Base-by-base conservation (phyloP, 2,329 filamentous ascomycete species). In the Nothophaeocryptopus gaeumannii region DNA sequence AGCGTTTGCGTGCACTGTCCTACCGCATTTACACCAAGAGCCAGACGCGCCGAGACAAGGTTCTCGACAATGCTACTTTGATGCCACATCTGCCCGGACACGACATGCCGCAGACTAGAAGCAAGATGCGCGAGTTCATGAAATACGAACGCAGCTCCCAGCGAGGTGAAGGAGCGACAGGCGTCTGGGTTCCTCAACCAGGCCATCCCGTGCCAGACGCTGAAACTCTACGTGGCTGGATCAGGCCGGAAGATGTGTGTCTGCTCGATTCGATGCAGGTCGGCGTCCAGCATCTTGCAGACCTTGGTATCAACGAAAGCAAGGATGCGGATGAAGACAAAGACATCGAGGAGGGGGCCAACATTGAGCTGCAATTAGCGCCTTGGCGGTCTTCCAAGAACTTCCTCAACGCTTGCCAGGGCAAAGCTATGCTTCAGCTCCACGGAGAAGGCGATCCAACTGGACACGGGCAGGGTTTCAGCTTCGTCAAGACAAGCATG, bases 371-470 rank as follows among this genome's bases (percentile, higher is more conserved):
- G 68, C 89, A 91, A 65, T 83, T 99, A 72, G 90, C 92, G 0
- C 93, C 93, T 0, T 99, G 93, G 93, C 89, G 92, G 62, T 92
- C 90, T 0, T 96, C 89, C 45, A 96, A 96, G 72, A 95, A 95
- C 54, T 99, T 99, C 71, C 81, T 96, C 51, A 88, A 96, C 58
- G 93, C 93, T 1, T 92, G 89, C 42, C 85, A 90, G 53, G 89
- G 90, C 51, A 99, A 99, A 68, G 93, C 93, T 2, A 99, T 99
- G 93, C 80, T 99, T 39, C 87, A 91, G 60, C 79, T 99, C 10
- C 91, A 96, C 61, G 93, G 93, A 14, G 89, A 95, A 58, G 93
- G 93, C 48, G 93, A 99, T 66, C 93, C 93, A 3, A 96, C 92
- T 0, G 90, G 90, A 16, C 87, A 91, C 62, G 93, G 93, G 2